These are phyloP conservation scores for Celoporthe dispersa DNA, from an alignment of 2,329 filamentous ascomycete species.

Conservation along the genomic window DNA sequence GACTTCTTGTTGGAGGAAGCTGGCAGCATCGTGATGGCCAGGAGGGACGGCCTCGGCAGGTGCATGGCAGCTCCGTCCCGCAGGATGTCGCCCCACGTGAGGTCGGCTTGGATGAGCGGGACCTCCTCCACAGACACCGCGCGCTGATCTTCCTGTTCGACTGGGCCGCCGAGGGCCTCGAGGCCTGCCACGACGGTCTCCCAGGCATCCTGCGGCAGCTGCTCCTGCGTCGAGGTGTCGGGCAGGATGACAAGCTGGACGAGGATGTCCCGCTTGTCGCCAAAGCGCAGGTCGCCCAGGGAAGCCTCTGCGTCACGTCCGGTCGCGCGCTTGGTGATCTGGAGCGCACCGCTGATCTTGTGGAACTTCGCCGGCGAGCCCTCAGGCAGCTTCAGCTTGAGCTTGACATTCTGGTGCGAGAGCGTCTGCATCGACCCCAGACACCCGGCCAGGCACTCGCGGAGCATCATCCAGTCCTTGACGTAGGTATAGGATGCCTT, in stretches of 20 bases:
- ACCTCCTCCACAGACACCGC: constrained; percentile 89
- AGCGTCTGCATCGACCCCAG: constrained; percentile 88
- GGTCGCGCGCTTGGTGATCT: constrained; percentile 94
- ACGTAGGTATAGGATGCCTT: constrained; percentile 98
- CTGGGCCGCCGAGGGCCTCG: constrained; percentile 86
- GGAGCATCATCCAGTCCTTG: constrained; percentile 99
- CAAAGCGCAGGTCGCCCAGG: constrained; percentile 89
- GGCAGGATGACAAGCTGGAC: constrained; percentile 93
- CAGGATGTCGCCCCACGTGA: constrained; percentile 91
- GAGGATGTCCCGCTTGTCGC: constrained; percentile 90
- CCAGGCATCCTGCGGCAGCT: constrained; percentile 92
- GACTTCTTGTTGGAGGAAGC: constrained; percentile 65
- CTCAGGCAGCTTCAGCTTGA: constrained; percentile 91
- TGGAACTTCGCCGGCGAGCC: constrained; percentile 97
- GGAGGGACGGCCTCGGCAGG: constrained; percentile 83
- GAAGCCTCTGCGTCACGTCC: constrained; percentile 93
- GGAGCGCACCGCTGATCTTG: constrained; percentile 94
- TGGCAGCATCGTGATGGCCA: constrained; percentile 96
- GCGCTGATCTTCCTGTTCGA: constrained; percentile 85
- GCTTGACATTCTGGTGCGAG: constrained; percentile 97
- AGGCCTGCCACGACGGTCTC: constrained; percentile 95
- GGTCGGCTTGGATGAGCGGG: constrained; percentile 90
- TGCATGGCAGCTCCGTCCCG: constrained; percentile 86
- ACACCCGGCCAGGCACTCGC: constrained; percentile 93
- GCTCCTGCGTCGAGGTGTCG: constrained; percentile 80